Percentiles rank a stretch among this genome's conserved stretches.
phyloP scores from a whole-genome alignment of 2,329 filamentous ascomycete genomes.

The Berkeleyomyces rouxiae region DNA sequence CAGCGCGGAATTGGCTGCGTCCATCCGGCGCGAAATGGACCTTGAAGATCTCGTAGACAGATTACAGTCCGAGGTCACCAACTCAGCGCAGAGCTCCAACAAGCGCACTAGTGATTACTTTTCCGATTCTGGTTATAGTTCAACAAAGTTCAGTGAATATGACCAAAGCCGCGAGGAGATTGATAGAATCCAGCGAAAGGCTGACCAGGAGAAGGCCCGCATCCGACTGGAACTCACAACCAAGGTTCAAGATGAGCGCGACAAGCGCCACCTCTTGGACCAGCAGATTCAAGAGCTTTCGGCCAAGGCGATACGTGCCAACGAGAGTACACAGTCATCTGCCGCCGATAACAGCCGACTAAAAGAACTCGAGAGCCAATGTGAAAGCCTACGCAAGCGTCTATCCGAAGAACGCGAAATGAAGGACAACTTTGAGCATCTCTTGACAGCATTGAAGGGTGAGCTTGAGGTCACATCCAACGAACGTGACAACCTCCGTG shows the following conservation, averaged over 20 bases:
- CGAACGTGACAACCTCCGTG: slow-evolving; percentile 79
- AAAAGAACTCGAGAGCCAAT: slow-evolving; percentile 59
- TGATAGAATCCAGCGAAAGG: slow-evolving; percentile 63
- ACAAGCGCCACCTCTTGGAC: slow-evolving; percentile 59
- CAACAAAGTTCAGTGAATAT: slow-evolving; percentile 56
- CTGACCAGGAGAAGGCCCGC: slow-evolving; percentile 82
- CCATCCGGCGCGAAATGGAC: slow-evolving; percentile 90
- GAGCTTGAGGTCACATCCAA: slow-evolving; percentile 71
- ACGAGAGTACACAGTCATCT: slow-evolving; percentile 37
- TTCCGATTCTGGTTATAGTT: slow-evolving; percentile 86
- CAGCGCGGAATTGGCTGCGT: slow-evolving; percentile 78
- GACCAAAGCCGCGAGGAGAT: slow-evolving; percentile 53
- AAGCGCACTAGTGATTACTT: slow-evolving; percentile 93
- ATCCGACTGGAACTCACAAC: slow-evolving; percentile 70
- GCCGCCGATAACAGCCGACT: slow-evolving; percentile 44
- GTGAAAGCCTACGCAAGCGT: slow-evolving; percentile 70
- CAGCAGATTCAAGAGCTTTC: slow-evolving; percentile 70
- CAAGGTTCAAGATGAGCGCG: slow-evolving; percentile 75
- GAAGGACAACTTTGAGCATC: slow-evolving; percentile 87
- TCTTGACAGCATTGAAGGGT: slow-evolving; percentile 65
- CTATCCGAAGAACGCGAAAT: slow-evolving; percentile 70
- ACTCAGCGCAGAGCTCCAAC: slow-evolving; percentile 34
- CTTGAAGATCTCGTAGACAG: slow-evolving; percentile 85
- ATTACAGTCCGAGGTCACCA: slow-evolving; percentile 58
- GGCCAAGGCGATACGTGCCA: slow-evolving; percentile 52